Percentiles rank a stretch among this genome's conserved stretches.
Evolutionary conservation across 2,329 filamentous ascomycete species (phyloP).

Genomic region (Hypocreales sp.): DNA sequence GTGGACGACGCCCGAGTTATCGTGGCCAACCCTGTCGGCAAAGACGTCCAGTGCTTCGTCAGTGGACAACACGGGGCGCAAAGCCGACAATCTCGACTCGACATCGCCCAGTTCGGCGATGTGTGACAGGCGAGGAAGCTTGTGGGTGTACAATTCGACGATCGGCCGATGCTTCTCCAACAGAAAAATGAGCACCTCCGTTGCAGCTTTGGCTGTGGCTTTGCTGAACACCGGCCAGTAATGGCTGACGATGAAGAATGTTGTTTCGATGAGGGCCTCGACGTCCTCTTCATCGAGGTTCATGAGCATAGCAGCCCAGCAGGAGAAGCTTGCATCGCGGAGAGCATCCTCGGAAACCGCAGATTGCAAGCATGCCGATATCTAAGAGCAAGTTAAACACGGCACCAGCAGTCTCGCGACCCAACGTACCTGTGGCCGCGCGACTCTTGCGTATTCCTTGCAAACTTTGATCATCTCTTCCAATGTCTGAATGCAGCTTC

Average conservation of each 20-base stretch:
- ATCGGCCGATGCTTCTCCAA: constrained; percentile 45
- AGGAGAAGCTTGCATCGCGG: constrained; percentile 63
- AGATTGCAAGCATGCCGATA: constrained; percentile 82
- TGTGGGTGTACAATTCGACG: constrained; percentile 52
- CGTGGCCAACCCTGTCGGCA: constrained; percentile 58
- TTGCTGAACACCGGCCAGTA: constrained; percentile 60
- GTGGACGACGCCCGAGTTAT: constrained; percentile 73
- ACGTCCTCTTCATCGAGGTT: constrained; percentile 67
- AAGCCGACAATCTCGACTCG: constrained; percentile 45
- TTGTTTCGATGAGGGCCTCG: constrained; percentile 68
- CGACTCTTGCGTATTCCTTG: constrained; percentile 56
- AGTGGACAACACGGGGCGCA: constrained; percentile 34
- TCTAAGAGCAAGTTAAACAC: constrained; percentile 29
- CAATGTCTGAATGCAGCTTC: constrained; percentile 65
- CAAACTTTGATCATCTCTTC: constrained; percentile 76
- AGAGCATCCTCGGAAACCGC: constrained; percentile 62
- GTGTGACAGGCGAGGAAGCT: constrained; percentile 60
- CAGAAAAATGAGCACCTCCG: constrained; percentile 48
- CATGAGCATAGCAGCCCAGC: constrained; percentile 68
- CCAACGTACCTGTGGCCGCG: constrained; percentile 61
- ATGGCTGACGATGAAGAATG: constrained; percentile 71
- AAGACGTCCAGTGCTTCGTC: constrained; percentile 58
- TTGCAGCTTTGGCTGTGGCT: constrained; percentile 41
- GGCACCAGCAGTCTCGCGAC: background rate
- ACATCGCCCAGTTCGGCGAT: constrained; percentile 56